These are phyloP conservation scores for Arabidopsis arenosa DNA, from an alignment of 345 rosid species.

Conservation along the genomic window DNA sequence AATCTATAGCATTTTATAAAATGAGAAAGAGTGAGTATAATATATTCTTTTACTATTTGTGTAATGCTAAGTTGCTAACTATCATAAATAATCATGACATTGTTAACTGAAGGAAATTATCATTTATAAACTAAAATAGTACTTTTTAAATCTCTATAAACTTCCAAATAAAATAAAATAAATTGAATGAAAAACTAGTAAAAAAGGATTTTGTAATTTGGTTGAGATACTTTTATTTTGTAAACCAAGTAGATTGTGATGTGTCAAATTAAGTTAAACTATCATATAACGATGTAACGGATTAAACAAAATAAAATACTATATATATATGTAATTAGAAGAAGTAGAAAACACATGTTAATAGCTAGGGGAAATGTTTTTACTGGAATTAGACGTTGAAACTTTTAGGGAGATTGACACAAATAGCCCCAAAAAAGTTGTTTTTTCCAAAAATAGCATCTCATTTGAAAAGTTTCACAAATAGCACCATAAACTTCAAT, in stretches of 20 bases:
- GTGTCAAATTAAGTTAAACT: neutral
- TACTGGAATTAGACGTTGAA: conserved; percentile 5
- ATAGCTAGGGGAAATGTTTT: no score
- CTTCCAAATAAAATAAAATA: neutral
- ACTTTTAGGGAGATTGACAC: no score
- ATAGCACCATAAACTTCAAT: no score
- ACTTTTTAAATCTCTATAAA: neutral
- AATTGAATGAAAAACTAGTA: neutral
- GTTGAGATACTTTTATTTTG: neutral
- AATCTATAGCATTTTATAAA: no score
- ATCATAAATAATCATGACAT: neutral
- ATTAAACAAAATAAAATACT: neutral
- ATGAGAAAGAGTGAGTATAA: neutral
- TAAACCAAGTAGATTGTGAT: neutral
- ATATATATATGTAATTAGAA: no score
- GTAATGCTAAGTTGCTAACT: neutral
- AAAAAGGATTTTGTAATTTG: neutral
- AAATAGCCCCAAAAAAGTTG: no score
- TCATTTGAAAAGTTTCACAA: no score
- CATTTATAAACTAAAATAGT: neutral
- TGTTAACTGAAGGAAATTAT: neutral
- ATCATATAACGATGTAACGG: neutral
- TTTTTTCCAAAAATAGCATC: no score
- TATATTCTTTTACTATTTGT: neutral
- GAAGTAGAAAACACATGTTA: no score